Evolutionary conservation across 768 basidiomycete species (phyloP).

Genomic region (Tubosaeta sp.): DNA sequence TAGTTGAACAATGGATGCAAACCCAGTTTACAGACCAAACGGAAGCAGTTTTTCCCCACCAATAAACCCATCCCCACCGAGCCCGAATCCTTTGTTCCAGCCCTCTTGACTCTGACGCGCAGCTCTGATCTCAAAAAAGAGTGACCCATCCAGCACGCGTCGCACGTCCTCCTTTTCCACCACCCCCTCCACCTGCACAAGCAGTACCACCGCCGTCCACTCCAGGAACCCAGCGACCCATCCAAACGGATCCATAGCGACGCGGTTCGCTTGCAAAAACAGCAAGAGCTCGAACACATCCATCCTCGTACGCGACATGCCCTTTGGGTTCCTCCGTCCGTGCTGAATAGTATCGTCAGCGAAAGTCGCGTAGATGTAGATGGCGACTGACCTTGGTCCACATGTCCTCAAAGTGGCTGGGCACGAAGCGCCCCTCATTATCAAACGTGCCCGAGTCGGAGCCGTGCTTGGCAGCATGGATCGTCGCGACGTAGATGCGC

Average conservation of each 20-base stretch:
- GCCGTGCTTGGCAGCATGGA: slow-evolving; percentile 40
- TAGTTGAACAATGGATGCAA: background rate
- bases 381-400: slow-evolving; percentile 35
- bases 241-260: slow-evolving; percentile 36
- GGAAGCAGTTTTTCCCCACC: slow-evolving; percentile 28
- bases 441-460: slow-evolving; percentile 41
- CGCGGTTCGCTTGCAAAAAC: slow-evolving; percentile 28
- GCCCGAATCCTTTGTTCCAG: slow-evolving; percentile 29
- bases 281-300: slow-evolving; percentile 31
- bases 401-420: slow-evolving; percentile 41
- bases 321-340: slow-evolving; percentile 3
- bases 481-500: slow-evolving; percentile 33
- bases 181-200: slow-evolving; percentile 38
- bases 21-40: slow-evolving; percentile 22
- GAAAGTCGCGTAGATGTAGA: too few species aligned
- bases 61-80: slow-evolving; percentile 30
- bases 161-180: slow-evolving; percentile 41
- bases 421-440: slow-evolving; percentile 38
- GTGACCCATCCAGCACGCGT: slow-evolving; percentile 38
- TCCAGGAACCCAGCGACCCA: slow-evolving; percentile 35
- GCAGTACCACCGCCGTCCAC: slow-evolving; percentile 36
- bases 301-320: slow-evolving; percentile 18
- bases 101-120: slow-evolving; percentile 17
- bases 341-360: slow-evolving; percentile 12
- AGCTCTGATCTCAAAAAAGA: slow-evolving; percentile 33